Conservation (phyloP, 768 basidiomycete species). For the Melanogaster broomeanus region DNA sequence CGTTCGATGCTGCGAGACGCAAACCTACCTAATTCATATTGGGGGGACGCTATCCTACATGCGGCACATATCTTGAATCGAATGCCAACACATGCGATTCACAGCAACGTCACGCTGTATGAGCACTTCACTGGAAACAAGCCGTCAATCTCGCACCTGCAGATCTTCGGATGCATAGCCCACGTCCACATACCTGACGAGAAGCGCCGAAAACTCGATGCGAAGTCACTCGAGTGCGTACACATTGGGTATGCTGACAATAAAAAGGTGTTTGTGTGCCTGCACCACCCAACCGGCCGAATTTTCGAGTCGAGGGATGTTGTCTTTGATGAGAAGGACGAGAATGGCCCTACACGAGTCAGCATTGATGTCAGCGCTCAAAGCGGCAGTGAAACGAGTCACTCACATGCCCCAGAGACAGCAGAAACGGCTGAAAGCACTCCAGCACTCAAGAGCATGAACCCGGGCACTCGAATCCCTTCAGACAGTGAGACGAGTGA, state of each 20-base stretch:
- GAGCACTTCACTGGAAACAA: constrained; percentile 12
- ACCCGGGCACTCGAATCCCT: no score
- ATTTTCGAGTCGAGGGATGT: not conserved
- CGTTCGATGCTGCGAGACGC: not conserved
- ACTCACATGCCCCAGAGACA: not conserved
- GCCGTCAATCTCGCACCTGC: constrained; percentile 18
- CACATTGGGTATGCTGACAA: not conserved
- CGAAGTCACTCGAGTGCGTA: not conserved
- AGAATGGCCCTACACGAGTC: no score
- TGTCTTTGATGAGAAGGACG: not conserved
- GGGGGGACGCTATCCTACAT: constrained; percentile 1
- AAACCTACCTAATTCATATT: not conserved
- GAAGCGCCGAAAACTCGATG: constrained; percentile 4
- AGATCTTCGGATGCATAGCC: constrained; percentile 25
- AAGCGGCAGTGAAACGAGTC: not conserved
- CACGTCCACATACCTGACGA: constrained; percentile 29
- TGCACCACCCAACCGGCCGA: not conserved
- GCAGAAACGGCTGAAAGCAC: no score
- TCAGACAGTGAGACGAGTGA: no score
- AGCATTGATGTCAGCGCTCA: not conserved
- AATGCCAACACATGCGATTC: not conserved
- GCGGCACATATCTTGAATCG: not conserved
- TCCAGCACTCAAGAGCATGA: no score
- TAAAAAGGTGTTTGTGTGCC: not conserved
- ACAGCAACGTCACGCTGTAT: not conserved